Conservation (phyloP, 2,329 filamentous ascomycete species). For the Aspergillus clavatus region DNA sequence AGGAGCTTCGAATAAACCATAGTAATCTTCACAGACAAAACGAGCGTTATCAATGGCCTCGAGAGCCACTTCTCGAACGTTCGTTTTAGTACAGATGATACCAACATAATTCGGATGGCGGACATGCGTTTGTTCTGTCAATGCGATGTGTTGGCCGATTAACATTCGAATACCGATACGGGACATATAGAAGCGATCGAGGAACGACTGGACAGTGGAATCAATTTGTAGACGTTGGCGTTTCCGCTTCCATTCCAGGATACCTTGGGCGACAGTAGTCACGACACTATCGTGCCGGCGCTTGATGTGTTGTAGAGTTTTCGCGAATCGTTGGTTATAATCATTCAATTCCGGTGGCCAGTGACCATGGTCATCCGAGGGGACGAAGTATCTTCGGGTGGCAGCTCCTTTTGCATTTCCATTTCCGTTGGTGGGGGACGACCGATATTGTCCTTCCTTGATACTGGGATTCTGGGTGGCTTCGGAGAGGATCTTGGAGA, state of each 20-base stretch:
- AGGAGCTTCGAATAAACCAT: constrained; percentile 92
- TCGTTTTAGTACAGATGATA: constrained; percentile 98
- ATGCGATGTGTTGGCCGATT: constrained; percentile 94
- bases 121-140: constrained; percentile 87
- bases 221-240: constrained; percentile 98
- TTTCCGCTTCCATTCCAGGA: constrained; percentile 95
- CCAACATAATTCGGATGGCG: constrained; percentile 92
- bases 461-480: constrained; percentile 88
- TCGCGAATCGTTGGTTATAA: constrained; percentile 87
- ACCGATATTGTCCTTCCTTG: constrained; percentile 71
- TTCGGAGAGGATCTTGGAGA: constrained; percentile 67
- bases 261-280: constrained; percentile 95
- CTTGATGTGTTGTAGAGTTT: constrained; percentile 90
- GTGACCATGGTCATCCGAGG: constrained; percentile 78
- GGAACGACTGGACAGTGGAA: constrained; percentile 92
- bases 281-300: constrained; percentile 93
- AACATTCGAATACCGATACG: constrained; percentile 99
- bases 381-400: constrained; percentile 75
- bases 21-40: constrained; percentile 99
- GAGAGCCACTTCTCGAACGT: constrained; percentile 87
- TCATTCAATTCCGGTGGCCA: constrained; percentile 94
- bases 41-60: constrained; percentile 98
- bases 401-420: constrained; percentile 49
- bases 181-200: constrained; percentile 99
- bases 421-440: constrained; percentile 45